Evolutionary conservation across 2,329 filamentous ascomycete species (phyloP), one percentile per base, ranked within the genome.

Genomic region (Corinectria fuckeliana): DNA sequence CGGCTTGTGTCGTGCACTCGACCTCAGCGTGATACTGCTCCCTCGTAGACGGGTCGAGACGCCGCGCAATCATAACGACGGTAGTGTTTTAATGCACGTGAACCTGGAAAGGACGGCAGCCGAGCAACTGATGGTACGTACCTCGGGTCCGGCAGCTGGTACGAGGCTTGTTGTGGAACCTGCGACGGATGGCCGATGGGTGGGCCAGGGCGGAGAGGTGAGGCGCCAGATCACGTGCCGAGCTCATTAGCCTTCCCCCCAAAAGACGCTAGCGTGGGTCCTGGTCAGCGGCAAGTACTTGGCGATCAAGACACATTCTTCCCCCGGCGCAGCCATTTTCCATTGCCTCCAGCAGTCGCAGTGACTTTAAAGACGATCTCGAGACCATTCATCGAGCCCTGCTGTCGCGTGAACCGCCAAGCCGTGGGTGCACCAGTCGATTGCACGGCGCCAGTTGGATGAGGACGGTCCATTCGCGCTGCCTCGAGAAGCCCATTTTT

Each of bases 261-360:
- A 62, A 71, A 66, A 53, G 57, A 69, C 56, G 57, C 64, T 72
- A 74, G 70, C 66, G 69, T 65, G 66, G 69, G 67, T 58, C 60
- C 65, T 50, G 61, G 61, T 63, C 62, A 64, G 65, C 61, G 62
- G 66, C 63, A 69, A 72, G 69, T 69, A 67, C 65, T 67, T 70
- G 71, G 70, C 67, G 69, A 75, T 75, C 72, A 70, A 75, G 73
- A 76, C 76, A 77, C 74, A 75, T 73, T 75, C 74, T 77, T 75
- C 69, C 71, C 69, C 66, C 67, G 61, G 70, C 67, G 65, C 69
- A 70, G 69, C 66, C 66, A 62, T 64, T 66, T 64, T 64, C 69
- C 69, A 66, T 72, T 69, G 70, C 64, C 64, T 58, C 63, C 50
- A 61, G 65, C 63, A 63, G 56, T 59, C 38, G 45, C 50, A 50